Conservation (phyloP, 2,329 filamentous ascomycete genomes). For the Fonsecaea erecta region DNA sequence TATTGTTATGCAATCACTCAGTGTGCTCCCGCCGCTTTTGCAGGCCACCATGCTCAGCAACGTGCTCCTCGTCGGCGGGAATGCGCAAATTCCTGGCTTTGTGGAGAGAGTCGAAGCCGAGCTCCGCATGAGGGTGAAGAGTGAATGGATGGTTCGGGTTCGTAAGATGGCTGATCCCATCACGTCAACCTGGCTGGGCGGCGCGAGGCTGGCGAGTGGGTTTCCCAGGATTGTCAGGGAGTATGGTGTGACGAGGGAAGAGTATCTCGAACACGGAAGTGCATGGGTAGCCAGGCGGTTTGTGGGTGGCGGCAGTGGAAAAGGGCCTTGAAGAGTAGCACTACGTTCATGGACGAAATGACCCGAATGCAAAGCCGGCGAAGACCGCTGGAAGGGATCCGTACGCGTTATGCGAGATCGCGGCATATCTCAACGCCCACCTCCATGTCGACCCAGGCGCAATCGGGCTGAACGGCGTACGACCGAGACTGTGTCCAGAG, state of each 20-base stretch:
- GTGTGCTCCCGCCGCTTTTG: conserved; percentile 75
- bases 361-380: no score
- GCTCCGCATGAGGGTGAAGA: conserved; percentile 70
- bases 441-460: no score
- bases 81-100: conserved; percentile 78
- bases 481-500: no score
- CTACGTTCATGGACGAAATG: no score
- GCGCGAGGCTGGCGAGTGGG: conserved; percentile 70
- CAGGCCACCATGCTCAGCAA: conserved; percentile 86
- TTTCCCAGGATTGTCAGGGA: conserved; percentile 68
- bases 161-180: conserved; percentile 73
- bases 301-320: conserved; percentile 15
- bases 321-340: conserved; percentile 10
- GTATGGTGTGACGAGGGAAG: conserved; percentile 78
- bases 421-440: no score
- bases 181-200: conserved; percentile 82
- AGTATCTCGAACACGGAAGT: conserved; percentile 87
- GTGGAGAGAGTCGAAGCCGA: conserved; percentile 75
- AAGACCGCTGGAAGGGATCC: no score
- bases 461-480: no score
- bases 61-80: conserved; percentile 86
- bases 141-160: conserved; percentile 78
- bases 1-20: conserved; percentile 78
- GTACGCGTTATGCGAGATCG: no score
- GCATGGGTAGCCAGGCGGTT: conserved; percentile 77